phyloP scores from a whole-genome alignment of 2,329 filamentous ascomycete species.

The Aspergillus sojae region DNA sequence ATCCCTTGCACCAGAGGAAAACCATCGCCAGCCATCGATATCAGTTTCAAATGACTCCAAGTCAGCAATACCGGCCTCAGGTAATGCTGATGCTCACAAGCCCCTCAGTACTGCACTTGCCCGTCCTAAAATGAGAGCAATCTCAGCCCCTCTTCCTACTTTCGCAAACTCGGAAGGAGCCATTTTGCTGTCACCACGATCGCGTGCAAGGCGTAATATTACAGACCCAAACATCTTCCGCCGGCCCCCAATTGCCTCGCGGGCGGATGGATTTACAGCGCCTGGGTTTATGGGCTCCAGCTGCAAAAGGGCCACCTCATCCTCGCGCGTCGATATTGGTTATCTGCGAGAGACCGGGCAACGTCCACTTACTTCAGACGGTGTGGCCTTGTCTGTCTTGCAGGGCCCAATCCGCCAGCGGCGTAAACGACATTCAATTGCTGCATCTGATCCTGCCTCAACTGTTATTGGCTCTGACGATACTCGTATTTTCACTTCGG shows the following conservation, averaged over 20 bases:
- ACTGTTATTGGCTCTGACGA: slow-evolving; percentile 65
- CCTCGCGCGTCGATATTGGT: slow-evolving; percentile 28
- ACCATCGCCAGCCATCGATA: slow-evolving; percentile 19
- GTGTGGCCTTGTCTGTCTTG: slow-evolving; percentile 31
- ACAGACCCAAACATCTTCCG: slow-evolving; percentile 44
- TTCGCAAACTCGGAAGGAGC: slow-evolving; percentile 30
- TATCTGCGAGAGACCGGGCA: slow-evolving; percentile 17
- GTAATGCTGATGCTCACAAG: slow-evolving; percentile 33
- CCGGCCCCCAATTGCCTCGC: slow-evolving; percentile 36
- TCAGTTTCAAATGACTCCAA: slow-evolving; percentile 30
- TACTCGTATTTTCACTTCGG: slow-evolving; percentile 57
- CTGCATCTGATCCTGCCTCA: slow-evolving; percentile 62
- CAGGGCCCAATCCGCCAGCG: slow-evolving; percentile 39
- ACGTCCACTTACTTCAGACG: slow-evolving; percentile 31
- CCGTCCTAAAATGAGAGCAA: slow-evolving; percentile 33
- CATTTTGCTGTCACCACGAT: slow-evolving; percentile 24
- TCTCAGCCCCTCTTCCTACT: slow-evolving; percentile 32
- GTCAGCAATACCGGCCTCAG: slow-evolving; percentile 22
- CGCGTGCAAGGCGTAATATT: slow-evolving; percentile 41
- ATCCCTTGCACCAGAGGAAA: slow-evolving; percentile 14
- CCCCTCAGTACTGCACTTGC: slow-evolving; percentile 32
- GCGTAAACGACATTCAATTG: slow-evolving; percentile 57
- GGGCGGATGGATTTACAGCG: slow-evolving; percentile 23
- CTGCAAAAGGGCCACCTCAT: slow-evolving; percentile 25
- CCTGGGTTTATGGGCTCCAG: slow-evolving; percentile 17